Base-by-base conservation (phyloP, 768 basidiomycete species). In the Lyophyllum semitale region DNA sequence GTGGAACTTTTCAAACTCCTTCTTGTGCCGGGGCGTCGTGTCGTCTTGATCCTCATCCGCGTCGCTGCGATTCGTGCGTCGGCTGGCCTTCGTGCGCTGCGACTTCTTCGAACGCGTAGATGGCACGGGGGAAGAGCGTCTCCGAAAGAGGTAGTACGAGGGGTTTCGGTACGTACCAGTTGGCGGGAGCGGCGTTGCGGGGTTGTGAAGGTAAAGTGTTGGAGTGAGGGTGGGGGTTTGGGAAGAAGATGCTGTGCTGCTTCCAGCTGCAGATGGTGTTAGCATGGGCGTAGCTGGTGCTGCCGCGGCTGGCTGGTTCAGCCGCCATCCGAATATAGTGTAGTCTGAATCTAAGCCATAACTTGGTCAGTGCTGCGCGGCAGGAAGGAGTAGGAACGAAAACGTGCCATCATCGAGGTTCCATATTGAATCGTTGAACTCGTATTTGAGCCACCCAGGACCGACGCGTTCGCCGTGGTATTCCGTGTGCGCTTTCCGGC, bases 361-460 rank as follows among this genome's bases (percentile, higher is more conserved):
- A 25, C 25, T 20, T n/a, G n/a, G n/a, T 48, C 27, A 25, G 40
- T 40, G 49, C 8, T 43, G 9, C 18, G 18, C 13, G 9, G n/a
- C 23, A 26, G 12, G 17, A 12, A 32, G 29, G 15, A 18, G 43
- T 43, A 26, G 30, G n/a, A 20, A 49, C 17, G 17, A 30, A n/a
- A n/a, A 48, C 74, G 64, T 63, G 89, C 94, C 94, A 65, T 98
- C 95, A 66, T 96, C 93, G 11, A 98, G 73, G 64, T 90, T 89
- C 91, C 91, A 97, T 46, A 91, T 69, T 0, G 84, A 76, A 13
- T 85, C 83, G 59, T 85, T 84, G 76, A 84, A 95, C 58, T 89
- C 83, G 66, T 98, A 98, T 64, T 94, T 93, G 45, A 96, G 74
- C 84, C 92, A 93, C 32, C 90, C 89, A 15, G 88, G 77, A 27